Percentiles rank a stretch among this genome's conserved stretches.
These are phyloP conservation scores for Eucalyptus microcorys DNA, from an alignment of 345 rosid species.

Conservation along the genomic window DNA sequence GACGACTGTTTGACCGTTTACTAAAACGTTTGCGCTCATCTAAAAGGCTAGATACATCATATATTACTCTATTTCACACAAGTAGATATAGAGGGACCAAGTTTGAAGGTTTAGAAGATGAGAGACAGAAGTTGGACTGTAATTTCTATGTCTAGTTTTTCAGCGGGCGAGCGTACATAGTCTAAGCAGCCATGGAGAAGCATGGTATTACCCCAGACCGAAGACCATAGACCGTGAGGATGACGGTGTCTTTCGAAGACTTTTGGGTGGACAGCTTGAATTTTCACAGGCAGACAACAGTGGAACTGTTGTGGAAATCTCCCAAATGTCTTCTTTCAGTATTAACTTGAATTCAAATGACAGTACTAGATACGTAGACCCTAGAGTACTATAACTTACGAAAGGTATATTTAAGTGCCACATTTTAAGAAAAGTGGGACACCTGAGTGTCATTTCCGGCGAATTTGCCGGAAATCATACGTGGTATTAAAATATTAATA, in stretches of 20 bases:
- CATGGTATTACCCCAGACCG: background rate
- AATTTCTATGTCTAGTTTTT: background rate
- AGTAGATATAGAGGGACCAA: background rate
- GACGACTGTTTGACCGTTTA: background rate
- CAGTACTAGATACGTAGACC: too few relatives aligned
- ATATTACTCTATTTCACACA: background rate
- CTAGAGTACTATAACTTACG: too few relatives aligned
- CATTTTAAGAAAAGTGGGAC: too few relatives aligned
- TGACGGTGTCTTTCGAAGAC: background rate
- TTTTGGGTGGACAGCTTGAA: background rate
- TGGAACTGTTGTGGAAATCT: background rate
- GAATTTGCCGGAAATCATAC: too few relatives aligned
- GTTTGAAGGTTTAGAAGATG: background rate
- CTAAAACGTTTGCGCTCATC: background rate
- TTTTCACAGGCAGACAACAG: background rate
- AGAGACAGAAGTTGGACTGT: background rate
- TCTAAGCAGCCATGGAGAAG: background rate
- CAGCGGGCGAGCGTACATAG: background rate
- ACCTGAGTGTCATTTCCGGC: too few relatives aligned
- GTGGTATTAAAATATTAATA: too few relatives aligned
- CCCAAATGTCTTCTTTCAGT: background rate
- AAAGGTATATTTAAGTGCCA: too few relatives aligned
- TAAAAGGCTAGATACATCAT: background rate
- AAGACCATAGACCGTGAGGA: background rate
- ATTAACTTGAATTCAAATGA: background rate